phyloP scores from a whole-genome alignment of 2,329 filamentous ascomycete genomes.

The Cordyceps farinosa region DNA sequence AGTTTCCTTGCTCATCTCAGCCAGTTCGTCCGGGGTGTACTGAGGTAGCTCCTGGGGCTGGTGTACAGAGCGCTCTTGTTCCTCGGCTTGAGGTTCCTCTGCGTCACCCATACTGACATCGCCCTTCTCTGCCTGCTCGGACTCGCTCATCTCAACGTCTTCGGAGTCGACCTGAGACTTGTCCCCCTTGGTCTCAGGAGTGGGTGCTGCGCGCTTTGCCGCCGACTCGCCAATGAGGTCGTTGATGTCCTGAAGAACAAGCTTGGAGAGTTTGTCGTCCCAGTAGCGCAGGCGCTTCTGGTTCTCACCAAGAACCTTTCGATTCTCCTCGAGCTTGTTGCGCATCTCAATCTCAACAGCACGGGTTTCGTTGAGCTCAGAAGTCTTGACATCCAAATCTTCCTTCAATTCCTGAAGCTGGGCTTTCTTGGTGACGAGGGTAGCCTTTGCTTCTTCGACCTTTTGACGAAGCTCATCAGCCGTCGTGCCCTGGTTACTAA shows the following conservation, averaged over 20 bases:
- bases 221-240: conserved; percentile 52
- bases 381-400: conserved; percentile 80
- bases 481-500: conserved; percentile 70
- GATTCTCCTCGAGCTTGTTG: conserved; percentile 94
- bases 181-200: conserved; percentile 20
- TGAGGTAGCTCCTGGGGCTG: conserved; percentile 63
- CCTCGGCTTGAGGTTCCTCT: background rate
- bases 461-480: conserved; percentile 68
- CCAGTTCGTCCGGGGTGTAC: conserved; percentile 70
- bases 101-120: conserved; percentile 19
- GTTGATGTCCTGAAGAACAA: conserved; percentile 75
- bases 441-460: conserved; percentile 79
- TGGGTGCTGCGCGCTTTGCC: conserved; percentile 26
- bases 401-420: conserved; percentile 76
- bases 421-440: conserved; percentile 72
- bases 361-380: conserved; percentile 83
- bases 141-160: conserved; percentile 31
- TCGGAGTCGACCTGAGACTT: conserved; percentile 27
- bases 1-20: conserved; percentile 60
- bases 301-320: conserved; percentile 83
- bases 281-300: conserved; percentile 81
- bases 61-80: conserved; percentile 26
- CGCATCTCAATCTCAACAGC: conserved; percentile 96
- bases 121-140: conserved; percentile 25
- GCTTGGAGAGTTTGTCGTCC: conserved; percentile 84